phyloP scores from a whole-genome alignment of 2,329 filamentous ascomycete genomes.

The Claviceps cyperi region DNA sequence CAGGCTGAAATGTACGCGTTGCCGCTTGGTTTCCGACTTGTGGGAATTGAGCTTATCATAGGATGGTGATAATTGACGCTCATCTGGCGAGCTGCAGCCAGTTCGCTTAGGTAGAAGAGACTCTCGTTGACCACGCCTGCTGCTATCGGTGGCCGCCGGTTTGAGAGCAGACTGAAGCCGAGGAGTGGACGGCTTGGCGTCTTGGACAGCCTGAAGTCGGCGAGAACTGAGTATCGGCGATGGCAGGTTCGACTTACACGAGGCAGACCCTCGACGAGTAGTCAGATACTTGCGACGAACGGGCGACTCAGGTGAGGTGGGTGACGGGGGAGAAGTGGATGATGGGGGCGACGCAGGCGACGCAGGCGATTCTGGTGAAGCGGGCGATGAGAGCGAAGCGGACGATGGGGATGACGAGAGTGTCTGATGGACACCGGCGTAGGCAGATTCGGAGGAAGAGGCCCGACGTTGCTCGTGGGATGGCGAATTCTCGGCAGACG shows the following conservation, averaged over 20 bases:
- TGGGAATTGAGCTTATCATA: conserved; percentile 36
- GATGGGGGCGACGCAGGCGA: conserved; percentile 7
- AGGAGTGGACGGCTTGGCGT: neutral
- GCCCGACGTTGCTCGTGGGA: conserved; percentile 6
- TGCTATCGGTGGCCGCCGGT: conserved; percentile 9
- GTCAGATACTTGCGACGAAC: conserved; percentile 17
- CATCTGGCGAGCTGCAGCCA: conserved; percentile 29
- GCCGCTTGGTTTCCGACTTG: conserved; percentile 23
- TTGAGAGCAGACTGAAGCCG: conserved; percentile 10
- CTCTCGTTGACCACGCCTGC: conserved; percentile 29
- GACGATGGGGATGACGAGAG: conserved; percentile 10
- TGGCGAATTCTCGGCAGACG: conserved; percentile 2
- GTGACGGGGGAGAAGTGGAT: conserved; percentile 7
- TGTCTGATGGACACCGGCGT: conserved; percentile 10
- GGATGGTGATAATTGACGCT: conserved; percentile 26
- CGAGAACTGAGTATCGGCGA: conserved; percentile 19
- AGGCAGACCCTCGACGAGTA: conserved; percentile 24
- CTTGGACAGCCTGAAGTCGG: conserved; percentile 18
- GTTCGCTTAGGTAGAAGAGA: conserved; percentile 30
- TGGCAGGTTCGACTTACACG: conserved; percentile 21
- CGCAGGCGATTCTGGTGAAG: conserved; percentile 10
- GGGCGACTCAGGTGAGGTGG: conserved; percentile 10
- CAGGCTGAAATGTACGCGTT: conserved; percentile 17
- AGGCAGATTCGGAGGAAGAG: conserved; percentile 10
- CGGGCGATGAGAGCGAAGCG: conserved; percentile 3